Conservation (phyloP, 768 basidiomycete species). For the Cyathus striatus region DNA sequence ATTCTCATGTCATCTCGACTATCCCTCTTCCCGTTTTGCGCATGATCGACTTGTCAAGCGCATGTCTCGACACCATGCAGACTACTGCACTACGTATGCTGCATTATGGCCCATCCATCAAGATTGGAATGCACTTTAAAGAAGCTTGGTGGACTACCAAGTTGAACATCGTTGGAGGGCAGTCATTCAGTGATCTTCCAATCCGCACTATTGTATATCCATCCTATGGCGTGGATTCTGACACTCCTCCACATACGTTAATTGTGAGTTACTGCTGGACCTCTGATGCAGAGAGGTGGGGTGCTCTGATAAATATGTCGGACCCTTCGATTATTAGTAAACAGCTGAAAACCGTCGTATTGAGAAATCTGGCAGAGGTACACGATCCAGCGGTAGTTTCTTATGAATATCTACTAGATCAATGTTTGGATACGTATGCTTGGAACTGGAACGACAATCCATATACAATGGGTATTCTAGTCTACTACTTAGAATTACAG, state of each 20-base stretch:
- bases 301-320: conserved; percentile 20
- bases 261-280: conserved; percentile 39
- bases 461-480: conserved; percentile 28
- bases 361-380: conserved; percentile 22
- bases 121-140: conserved; percentile 30
- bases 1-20: conserved; percentile 24
- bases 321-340: too few species aligned
- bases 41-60: conserved; percentile 16
- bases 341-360: conserved; percentile 20
- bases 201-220: conserved; percentile 40
- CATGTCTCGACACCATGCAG: neutral
- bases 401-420: conserved; percentile 8
- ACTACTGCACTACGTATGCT: conserved; percentile 11
- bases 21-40: conserved; percentile 23
- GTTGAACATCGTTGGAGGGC: conserved; percentile 29
- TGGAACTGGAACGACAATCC: conserved; percentile 30
- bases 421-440: conserved; percentile 16
- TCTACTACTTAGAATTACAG: neutral
- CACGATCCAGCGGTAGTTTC: conserved; percentile 21
- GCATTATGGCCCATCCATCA: conserved; percentile 25
- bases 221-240: conserved; percentile 25
- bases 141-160: conserved; percentile 27
- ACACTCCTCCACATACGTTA: conserved; percentile 18
- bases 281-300: conserved; percentile 30
- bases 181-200: conserved; percentile 34